These are phyloP conservation scores for Plasmodium cynomolgi DNA, from an alignment of 169 alveolate species.

Conservation along the genomic window DNA sequence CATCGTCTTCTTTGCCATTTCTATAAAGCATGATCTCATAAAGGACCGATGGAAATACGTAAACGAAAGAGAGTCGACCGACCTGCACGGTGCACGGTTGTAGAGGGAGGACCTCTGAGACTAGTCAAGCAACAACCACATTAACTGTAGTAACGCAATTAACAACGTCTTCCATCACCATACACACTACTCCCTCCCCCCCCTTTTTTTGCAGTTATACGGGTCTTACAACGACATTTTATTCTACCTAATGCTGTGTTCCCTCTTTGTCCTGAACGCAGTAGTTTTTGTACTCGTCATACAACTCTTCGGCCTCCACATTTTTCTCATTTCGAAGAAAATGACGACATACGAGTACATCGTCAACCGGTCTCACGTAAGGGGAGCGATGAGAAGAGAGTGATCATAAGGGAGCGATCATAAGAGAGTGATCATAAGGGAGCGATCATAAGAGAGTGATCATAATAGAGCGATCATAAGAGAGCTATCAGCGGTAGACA, in stretches of 20 bases:
- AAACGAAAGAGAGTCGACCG: not conserved
- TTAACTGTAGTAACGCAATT: not conserved
- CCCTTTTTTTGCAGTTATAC: conserved; percentile 50
- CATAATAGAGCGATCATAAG: too few relatives aligned
- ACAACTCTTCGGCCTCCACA: conserved; percentile 80
- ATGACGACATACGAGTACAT: conserved; percentile 83
- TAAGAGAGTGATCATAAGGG: too few relatives aligned
- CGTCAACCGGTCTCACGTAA: conserved; percentile 72
- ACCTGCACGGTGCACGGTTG: too few relatives aligned
- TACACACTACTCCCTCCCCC: conserved; percentile 10
- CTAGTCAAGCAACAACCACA: not conserved
- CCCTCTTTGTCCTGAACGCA: conserved; percentile 48
- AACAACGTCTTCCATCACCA: not conserved
- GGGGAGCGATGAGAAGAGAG: not conserved
- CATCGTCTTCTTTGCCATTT: conserved; percentile 19
- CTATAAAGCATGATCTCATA: conserved; percentile 44
- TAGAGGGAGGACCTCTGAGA: not conserved
- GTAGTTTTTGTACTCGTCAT: conserved; percentile 61
- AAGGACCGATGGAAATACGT: conserved; percentile 56
- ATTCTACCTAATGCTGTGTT: conserved; percentile 50
- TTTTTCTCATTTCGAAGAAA: conserved; percentile 75
- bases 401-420: not conserved
- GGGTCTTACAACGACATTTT: conserved; percentile 59
- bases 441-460: not conserved
- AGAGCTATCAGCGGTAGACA: not conserved